phyloP scores from a whole-genome alignment of 2,329 filamentous ascomycete species.

The Rhynchosporium graminicola region DNA sequence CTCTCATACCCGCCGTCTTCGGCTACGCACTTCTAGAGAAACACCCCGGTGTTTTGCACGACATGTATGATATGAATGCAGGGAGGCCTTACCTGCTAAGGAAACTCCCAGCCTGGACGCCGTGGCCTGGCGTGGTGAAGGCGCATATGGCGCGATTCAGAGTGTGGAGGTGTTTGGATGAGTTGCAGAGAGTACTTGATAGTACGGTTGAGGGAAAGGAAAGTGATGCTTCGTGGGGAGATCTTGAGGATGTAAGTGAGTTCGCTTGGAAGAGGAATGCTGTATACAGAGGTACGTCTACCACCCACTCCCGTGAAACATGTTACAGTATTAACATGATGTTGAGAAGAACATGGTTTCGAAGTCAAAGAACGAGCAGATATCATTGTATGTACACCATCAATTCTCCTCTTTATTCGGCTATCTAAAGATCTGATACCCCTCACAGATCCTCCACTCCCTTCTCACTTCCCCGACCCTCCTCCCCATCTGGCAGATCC shows the following conservation, averaged over 20 bases:
- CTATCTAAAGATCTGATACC: not conserved
- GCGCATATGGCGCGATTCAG: constrained; percentile 50
- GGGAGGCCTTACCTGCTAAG: constrained; percentile 55
- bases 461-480: not conserved
- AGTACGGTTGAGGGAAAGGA: constrained; percentile 46
- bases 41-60: constrained; percentile 53
- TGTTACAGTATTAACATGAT: not conserved
- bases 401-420: too few species aligned
- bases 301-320: not conserved
- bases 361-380: constrained; percentile 34
- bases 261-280: constrained; percentile 9
- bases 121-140: constrained; percentile 51
- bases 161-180: constrained; percentile 44
- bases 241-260: constrained; percentile 19
- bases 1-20: constrained; percentile 52
- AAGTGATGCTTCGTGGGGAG: constrained; percentile 40
- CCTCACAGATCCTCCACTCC: constrained; percentile 10
- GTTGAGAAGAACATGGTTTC: constrained; percentile 39
- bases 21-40: constrained; percentile 53
- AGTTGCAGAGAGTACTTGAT: constrained; percentile 47
- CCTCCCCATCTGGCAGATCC: constrained; percentile 9
- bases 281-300: constrained; percentile 13
- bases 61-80: constrained; percentile 56
- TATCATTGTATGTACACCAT: constrained; percentile 26
- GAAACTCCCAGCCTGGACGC: constrained; percentile 57